These are phyloP conservation scores for Berberis thunbergii DNA, from an alignment of 164 flowering plant genomes.

Conservation along the genomic window DNA sequence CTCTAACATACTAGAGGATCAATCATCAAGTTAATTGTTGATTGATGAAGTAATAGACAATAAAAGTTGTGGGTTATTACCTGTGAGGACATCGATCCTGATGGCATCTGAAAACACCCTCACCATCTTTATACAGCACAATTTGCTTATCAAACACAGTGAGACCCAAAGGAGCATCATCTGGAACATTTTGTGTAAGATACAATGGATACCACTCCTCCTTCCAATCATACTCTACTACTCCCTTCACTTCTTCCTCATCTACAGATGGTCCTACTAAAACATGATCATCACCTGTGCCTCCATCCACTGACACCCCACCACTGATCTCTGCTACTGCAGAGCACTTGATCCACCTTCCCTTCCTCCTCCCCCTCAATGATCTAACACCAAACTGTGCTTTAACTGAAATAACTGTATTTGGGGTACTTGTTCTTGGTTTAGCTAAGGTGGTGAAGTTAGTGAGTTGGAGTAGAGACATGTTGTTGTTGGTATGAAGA, in stretches of 20 bases:
- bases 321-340: conserved; percentile 27
- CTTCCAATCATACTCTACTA: conserved; percentile 74
- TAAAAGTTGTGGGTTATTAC: conserved; percentile 20
- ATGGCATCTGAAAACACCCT: conserved; percentile 54
- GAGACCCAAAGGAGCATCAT: conserved; percentile 89
- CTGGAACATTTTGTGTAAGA: conserved; percentile 63
- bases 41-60: not conserved
- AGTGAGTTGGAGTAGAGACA: conserved; percentile 4
- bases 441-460: conserved; percentile 1
- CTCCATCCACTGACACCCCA: conserved; percentile 11
- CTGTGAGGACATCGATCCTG: conserved; percentile 93
- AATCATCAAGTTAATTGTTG: not conserved
- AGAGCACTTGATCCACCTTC: conserved; percentile 8
- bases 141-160: conserved; percentile 59
- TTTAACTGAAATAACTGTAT: conserved; percentile 10
- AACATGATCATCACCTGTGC: conserved; percentile 19
- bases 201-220: conserved; percentile 97
- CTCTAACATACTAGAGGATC: too few relatives aligned
- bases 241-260: conserved; percentile 28
- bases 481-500: not conserved
- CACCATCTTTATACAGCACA: conserved; percentile 68
- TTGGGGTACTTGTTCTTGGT: conserved; percentile 3
- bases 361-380: not conserved
- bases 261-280: conserved; percentile 20
- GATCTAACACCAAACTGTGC: not conserved